A percentile compares a stretch with the other conserved stretches of the same genome.
These are phyloP conservation scores for Globisporangium sylvaticum DNA, from an alignment of 352 stramenopile genomes.

Conservation along the genomic window DNA sequence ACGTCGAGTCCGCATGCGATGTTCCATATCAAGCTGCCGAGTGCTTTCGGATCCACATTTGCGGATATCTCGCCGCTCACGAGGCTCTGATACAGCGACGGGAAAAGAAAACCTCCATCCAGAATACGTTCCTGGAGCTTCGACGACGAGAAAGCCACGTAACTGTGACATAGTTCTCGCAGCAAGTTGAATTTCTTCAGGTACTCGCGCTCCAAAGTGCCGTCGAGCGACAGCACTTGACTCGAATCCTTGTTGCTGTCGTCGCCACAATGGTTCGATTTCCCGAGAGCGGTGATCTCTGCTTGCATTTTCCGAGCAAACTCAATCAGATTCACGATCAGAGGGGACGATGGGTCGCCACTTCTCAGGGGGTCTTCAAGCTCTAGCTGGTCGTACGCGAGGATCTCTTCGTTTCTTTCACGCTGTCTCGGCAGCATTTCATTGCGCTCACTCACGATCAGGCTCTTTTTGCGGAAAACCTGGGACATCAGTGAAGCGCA, in stretches of 20 bases:
- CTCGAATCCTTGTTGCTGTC: background rate
- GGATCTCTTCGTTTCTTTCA: conserved; percentile 15
- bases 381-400: conserved; percentile 22
- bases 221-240: background rate
- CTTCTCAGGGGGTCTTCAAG: background rate
- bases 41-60: conserved; percentile 14
- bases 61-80: conserved; percentile 10
- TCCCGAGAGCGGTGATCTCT: conserved; percentile 8
- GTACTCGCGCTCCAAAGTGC: conserved; percentile 26
- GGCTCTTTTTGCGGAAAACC: conserved; percentile 44
- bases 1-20: conserved; percentile 49
- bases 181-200: conserved; percentile 44
- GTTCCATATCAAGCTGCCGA: conserved; percentile 43
- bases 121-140: conserved; percentile 32
- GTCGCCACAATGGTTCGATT: background rate
- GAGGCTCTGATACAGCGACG: conserved; percentile 15
- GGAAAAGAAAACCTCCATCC: conserved; percentile 48
- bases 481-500: conserved; percentile 28
- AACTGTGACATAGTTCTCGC: conserved; percentile 43
- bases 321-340: conserved; percentile 34
- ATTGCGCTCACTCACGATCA: conserved; percentile 23
- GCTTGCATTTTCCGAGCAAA: conserved; percentile 44
- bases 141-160: conserved; percentile 30
- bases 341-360: background rate
- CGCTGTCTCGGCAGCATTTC: conserved; percentile 8